Conservation (phyloP, 495 filamentous ascomycete species). For the Talaromyces liani region DNA sequence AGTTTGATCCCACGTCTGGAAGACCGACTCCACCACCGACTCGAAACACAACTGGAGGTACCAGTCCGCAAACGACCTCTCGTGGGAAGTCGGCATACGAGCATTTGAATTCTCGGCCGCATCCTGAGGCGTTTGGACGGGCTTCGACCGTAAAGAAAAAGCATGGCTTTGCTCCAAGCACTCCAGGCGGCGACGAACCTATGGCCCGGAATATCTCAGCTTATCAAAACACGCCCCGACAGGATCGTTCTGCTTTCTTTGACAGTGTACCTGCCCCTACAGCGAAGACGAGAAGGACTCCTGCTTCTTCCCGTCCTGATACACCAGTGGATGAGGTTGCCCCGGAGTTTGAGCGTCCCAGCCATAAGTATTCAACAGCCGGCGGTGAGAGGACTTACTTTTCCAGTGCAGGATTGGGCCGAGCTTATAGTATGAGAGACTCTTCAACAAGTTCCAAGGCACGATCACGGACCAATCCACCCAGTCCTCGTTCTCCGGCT, state of each 20-base stretch:
- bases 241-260: constrained; percentile 28
- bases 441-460: constrained; percentile 24
- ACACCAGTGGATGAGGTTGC: constrained; percentile 14
- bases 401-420: constrained; percentile 32
- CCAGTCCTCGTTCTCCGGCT: constrained; percentile 23
- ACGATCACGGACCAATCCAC: constrained; percentile 26
- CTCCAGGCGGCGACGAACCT: constrained; percentile 49
- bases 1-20: constrained; percentile 34
- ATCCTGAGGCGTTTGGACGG: constrained; percentile 21
- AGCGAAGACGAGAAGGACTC: constrained; percentile 23
- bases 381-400: constrained; percentile 65
- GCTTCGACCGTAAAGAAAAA: constrained; percentile 41
- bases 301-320: constrained; percentile 16
- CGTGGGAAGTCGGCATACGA: constrained; percentile 37
- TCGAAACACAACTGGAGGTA: constrained; percentile 24
- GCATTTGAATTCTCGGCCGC: constrained; percentile 25
- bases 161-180: constrained; percentile 46
- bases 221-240: constrained; percentile 35
- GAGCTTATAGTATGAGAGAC: constrained; percentile 39
- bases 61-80: constrained; percentile 22
- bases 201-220: constrained; percentile 45
- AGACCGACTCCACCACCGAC: constrained; percentile 15
- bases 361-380: constrained; percentile 61
- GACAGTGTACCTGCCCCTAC: constrained; percentile 32
- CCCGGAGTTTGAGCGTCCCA: constrained; percentile 42